Conservation (phyloP, 2,329 filamentous ascomycete genomes). For the Microdochium nivale region DNA sequence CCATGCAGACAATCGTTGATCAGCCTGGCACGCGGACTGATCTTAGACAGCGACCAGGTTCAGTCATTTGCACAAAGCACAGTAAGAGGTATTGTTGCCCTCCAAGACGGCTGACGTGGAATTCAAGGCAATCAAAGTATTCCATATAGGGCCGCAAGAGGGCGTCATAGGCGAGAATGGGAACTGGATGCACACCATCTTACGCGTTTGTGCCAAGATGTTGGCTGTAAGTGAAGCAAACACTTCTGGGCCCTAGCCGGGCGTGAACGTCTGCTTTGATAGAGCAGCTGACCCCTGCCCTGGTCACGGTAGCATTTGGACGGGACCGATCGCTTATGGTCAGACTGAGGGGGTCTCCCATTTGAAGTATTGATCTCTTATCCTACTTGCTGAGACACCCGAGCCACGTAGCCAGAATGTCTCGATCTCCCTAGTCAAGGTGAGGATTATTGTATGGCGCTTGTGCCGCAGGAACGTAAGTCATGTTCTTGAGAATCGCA, state of each 20-base stretch:
- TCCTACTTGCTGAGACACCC: background rate
- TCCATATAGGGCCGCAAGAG: no score
- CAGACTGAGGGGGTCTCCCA: background rate
- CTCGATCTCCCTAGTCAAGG: background rate
- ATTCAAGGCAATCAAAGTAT: no score
- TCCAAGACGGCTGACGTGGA: no score
- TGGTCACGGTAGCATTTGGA: background rate
- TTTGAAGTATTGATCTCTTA: background rate
- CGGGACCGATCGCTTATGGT: background rate
- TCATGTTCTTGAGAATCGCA: conserved; percentile 9
- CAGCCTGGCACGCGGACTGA: no score
- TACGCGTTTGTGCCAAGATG: background rate
- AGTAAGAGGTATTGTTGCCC: no score
- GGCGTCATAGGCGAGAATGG: no score
- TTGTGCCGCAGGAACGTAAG: conserved; percentile 6
- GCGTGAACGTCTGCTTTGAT: background rate
- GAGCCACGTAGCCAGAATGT: background rate
- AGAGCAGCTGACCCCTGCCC: background rate
- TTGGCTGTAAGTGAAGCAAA: background rate
- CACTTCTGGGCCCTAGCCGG: background rate
- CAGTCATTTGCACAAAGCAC: no score
- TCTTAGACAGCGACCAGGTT: no score
- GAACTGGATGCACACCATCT: background rate
- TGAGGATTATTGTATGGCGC: background rate
- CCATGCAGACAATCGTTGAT: no score